These are phyloP conservation scores for Pseudogymnoascus sp. DNA, from an alignment of 2,329 filamentous ascomycete species.

Conservation along the genomic window DNA sequence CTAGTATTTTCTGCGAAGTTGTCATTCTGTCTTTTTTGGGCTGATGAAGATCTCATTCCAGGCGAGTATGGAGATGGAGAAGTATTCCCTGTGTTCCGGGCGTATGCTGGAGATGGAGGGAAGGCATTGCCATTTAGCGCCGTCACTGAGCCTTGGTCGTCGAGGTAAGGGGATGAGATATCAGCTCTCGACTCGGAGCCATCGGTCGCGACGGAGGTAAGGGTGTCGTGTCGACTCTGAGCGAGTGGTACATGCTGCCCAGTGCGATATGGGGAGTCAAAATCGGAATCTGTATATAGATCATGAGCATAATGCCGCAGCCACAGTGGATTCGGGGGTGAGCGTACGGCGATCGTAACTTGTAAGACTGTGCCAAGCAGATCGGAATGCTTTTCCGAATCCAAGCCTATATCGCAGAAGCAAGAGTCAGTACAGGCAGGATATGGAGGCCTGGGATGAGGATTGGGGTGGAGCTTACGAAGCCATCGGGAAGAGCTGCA, in stretches of 20 bases:
- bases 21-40: conserved; percentile 53
- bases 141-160: conserved; percentile 53
- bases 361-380: conserved; percentile 81
- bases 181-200: conserved; percentile 83
- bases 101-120: conserved; percentile 30
- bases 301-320: conserved; percentile 36
- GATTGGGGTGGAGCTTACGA: conserved; percentile 3
- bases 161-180: conserved; percentile 67
- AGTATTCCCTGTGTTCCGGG: conserved; percentile 45
- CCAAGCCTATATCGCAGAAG: conserved; percentile 23
- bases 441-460: background rate
- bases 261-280: conserved; percentile 87
- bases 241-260: conserved; percentile 83
- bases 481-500: conserved; percentile 8
- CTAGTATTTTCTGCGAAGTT: conserved; percentile 58
- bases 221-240: conserved; percentile 69
- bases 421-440: background rate
- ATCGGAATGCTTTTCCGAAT: conserved; percentile 64
- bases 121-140: conserved; percentile 49
- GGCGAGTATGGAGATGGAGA: conserved; percentile 75
- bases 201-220: conserved; percentile 78
- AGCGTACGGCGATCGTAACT: conserved; percentile 59
- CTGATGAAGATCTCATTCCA: conserved; percentile 72
- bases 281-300: conserved; percentile 66
- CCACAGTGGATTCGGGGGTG: conserved; percentile 26